phyloP scores from a whole-genome alignment of 202 grass and related monocot species.

The Zizania palustris region DNA sequence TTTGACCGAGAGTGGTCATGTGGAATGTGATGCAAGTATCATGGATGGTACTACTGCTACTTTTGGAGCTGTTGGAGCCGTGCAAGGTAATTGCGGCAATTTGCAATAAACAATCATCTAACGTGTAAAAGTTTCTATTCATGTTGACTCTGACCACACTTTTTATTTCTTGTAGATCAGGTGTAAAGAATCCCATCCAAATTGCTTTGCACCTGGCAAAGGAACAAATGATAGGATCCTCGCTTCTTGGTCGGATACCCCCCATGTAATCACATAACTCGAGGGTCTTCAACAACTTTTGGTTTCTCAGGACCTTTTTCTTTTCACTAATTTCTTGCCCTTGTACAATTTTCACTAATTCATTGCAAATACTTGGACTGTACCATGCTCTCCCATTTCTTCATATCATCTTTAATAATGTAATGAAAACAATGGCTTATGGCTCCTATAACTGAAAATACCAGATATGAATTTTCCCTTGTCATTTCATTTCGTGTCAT shows the following conservation, averaged over 20 bases:
- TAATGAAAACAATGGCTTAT: slow-evolving; percentile 11
- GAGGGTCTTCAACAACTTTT: slow-evolving; percentile 18
- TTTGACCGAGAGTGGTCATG: slow-evolving; percentile 77
- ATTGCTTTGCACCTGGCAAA: slow-evolving; percentile 70
- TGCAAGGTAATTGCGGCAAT: slow-evolving; percentile 66
- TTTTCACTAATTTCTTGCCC: slow-evolving; percentile 24
- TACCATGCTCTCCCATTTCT: slow-evolving; percentile 15
- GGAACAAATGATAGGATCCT: slow-evolving; percentile 69
- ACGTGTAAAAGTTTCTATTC: background rate
- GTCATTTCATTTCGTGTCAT: slow-evolving; percentile 3
- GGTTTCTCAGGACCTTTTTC: background rate
- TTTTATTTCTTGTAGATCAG: slow-evolving; percentile 77
- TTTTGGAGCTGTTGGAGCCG: slow-evolving; percentile 87
- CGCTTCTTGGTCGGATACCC: slow-evolving; percentile 92
- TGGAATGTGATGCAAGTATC: slow-evolving; percentile 96
- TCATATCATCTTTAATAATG: slow-evolving; percentile 18
- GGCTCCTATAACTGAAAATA: slow-evolving; percentile 12
- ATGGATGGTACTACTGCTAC: slow-evolving; percentile 84
- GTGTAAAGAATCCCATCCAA: slow-evolving; percentile 86
- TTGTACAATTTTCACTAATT: background rate
- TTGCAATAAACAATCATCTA: background rate
- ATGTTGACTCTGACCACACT: slow-evolving; percentile 37
- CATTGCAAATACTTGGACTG: background rate
- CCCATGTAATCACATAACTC: slow-evolving; percentile 71
- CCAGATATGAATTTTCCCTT: slow-evolving; percentile 27